These are phyloP conservation scores for Nannochloropsis salina DNA, from an alignment of 108 stramenopile genomes.

Conservation along the genomic window DNA sequence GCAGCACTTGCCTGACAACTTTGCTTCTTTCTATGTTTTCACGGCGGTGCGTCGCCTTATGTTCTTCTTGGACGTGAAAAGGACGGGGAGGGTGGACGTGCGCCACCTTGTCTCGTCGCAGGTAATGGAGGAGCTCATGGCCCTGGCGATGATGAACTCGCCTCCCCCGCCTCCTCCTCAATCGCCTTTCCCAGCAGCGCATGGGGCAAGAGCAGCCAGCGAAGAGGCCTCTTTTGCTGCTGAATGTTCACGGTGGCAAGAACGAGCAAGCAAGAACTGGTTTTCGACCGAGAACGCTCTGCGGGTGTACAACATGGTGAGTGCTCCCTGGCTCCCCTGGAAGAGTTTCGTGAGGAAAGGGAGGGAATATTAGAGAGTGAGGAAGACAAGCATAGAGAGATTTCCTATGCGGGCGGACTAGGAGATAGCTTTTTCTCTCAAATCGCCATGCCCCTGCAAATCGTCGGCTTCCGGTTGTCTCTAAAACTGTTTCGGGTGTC, in stretches of 20 bases:
- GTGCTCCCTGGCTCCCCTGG: not conserved
- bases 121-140: constrained; percentile 48
- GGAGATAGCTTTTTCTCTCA: too few species aligned
- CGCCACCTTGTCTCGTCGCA: constrained; percentile 34
- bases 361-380: not conserved
- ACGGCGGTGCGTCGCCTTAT: constrained; percentile 58
- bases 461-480: not conserved
- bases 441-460: not conserved
- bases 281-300: constrained; percentile 50
- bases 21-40: constrained; percentile 59
- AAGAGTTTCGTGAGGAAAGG: not conserved
- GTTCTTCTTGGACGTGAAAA: constrained; percentile 57
- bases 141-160: constrained; percentile 23
- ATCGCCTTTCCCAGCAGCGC: not conserved
- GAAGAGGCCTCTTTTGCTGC: not conserved
- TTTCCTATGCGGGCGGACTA: too few species aligned
- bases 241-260: not conserved
- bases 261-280: constrained; percentile 46
- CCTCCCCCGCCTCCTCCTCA: not conserved
- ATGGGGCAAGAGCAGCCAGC: not conserved
- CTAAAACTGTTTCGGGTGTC: not conserved
- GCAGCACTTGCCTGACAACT: constrained; percentile 38
- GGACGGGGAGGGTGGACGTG: constrained; percentile 44
- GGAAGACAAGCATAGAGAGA: not conserved
- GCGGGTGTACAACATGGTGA: constrained; percentile 48